Evolutionary conservation across 352 stramenopile species (phyloP), one percentile per base, ranked within the genome.

Genomic region (Globisporangium cystogenes): DNA sequence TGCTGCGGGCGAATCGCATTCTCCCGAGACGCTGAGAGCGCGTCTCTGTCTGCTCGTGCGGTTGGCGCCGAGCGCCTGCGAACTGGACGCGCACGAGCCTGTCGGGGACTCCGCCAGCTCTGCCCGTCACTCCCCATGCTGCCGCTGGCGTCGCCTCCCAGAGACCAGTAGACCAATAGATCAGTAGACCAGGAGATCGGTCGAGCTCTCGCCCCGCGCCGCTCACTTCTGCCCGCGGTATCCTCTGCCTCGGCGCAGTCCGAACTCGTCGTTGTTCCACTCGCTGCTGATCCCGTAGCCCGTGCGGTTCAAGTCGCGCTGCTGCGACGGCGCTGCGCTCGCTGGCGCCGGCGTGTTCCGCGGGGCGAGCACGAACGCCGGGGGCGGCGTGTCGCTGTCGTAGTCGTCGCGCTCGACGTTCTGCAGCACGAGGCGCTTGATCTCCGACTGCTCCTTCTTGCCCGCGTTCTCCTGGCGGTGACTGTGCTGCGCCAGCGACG

Each of bases 401-500:
- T 90, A 79, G 35, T 94, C 83, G 47, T 94, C 83, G 10, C 83
- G 83, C 63, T 94, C 83, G 50, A 94, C 77, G 52, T 90, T 92
- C 57, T 91, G 81, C 40, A 95, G 60, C 62, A 95, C 84, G 5
- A 95, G 67, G 2, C 84, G 84, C 68, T 95, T 95, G 21, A 95
- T 61, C 62, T 95, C 84, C n/a, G 76, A 89, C 60, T 89, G 74
- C 55, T 95, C 82, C 55, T 88, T 87, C 67, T 90, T 93, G 15
- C 82, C 84, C 23, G 75, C 82, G 47, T 90, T 76, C 60, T 95
- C 83, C 53, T 97, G 86, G 21, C 83, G 85, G 47, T 90, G 79
- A 51, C 86, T 90, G 59, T 96, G 86, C 60, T 91, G 81, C 7
- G 94, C 96, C 36, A 99, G 68, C 47, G 93, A 98, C 21, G 94